Percentiles rank a stretch among this genome's conserved stretches.
These are phyloP conservation scores for Entoloma clypeatum DNA, from an alignment of 1,284 basidiomycete genomes.

Conservation along the genomic window DNA sequence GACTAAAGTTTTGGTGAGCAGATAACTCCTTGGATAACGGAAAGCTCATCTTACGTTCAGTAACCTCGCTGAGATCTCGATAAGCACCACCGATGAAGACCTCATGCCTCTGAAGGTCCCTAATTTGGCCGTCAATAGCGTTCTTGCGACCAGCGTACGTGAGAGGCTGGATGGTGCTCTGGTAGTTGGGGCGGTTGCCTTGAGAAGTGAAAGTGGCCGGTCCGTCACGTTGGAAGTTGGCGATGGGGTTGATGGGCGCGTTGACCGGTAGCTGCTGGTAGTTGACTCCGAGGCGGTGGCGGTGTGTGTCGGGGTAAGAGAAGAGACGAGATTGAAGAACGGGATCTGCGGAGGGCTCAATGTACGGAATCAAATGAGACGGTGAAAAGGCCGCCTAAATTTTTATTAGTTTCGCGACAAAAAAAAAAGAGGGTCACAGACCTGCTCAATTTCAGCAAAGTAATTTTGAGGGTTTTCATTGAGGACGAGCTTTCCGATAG, in stretches of 20 bases:
- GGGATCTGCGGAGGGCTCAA: constrained; percentile 87
- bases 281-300: constrained; percentile 83
- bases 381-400: constrained; percentile 76
- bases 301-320: constrained; percentile 94
- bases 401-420: constrained; percentile 19
- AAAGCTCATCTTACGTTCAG: constrained; percentile 57
- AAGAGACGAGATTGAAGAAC: constrained; percentile 91
- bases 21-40: neutral
- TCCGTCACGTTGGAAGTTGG: constrained; percentile 88
- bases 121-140: constrained; percentile 34
- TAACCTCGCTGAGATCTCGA: constrained; percentile 73
- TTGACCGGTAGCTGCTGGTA: constrained; percentile 92
- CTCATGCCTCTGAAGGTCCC: constrained; percentile 60
- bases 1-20: constrained; percentile 36
- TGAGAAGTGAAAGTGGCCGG: constrained; percentile 71
- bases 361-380: constrained; percentile 80
- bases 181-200: constrained; percentile 83
- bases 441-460: constrained; percentile 85
- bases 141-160: constrained; percentile 41
- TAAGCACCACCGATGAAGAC: constrained; percentile 71
- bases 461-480: constrained; percentile 86
- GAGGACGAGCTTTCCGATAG: constrained; percentile 81
- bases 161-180: constrained; percentile 68
- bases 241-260: constrained; percentile 64
- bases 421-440: constrained; percentile 21